Evolutionary conservation across 805 yeast species (phyloP).

Genomic region (Dipodascus geniculatus): DNA sequence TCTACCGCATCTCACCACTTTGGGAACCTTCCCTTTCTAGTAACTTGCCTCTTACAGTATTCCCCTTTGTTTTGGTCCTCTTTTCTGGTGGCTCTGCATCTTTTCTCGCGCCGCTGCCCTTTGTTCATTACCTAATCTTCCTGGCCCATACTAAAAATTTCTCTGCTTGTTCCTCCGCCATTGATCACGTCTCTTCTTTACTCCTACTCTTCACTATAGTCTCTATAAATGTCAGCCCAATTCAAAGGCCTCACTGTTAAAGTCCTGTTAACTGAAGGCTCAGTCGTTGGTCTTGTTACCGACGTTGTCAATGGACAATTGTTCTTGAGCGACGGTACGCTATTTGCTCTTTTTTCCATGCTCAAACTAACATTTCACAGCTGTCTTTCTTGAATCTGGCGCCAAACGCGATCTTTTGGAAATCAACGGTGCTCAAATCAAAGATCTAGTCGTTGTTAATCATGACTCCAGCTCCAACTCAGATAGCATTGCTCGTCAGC

Average conservation of each 20-base stretch:
- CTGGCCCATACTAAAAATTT: too few relatives aligned
- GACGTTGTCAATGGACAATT: constrained; percentile 13
- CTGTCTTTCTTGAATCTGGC: constrained; percentile 10
- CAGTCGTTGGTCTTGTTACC: constrained; percentile 13
- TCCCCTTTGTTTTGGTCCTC: too few relatives aligned
- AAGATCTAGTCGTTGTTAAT: constrained; percentile 15
- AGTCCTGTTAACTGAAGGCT: constrained; percentile 13
- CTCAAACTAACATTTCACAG: constrained; percentile 1
- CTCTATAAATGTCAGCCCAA: constrained; percentile 13
- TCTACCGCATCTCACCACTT: too few relatives aligned
- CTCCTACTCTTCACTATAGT: too few relatives aligned
- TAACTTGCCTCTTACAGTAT: too few relatives aligned
- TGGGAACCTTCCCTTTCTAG: too few relatives aligned
- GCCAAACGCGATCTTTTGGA: constrained; percentile 2
- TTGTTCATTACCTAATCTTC: too few relatives aligned
- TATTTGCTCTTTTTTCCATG: background rate
- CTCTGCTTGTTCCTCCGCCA: too few relatives aligned
- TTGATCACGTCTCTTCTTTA: too few relatives aligned
- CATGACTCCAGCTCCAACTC: constrained; percentile 4
- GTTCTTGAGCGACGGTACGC: constrained; percentile 10
- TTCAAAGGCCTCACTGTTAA: constrained; percentile 16
- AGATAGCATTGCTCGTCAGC: too few relatives aligned
- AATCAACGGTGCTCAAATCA: constrained; percentile 12
- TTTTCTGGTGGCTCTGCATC: too few relatives aligned
- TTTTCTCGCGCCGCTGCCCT: too few relatives aligned